Evolutionary conservation across 2,329 filamentous ascomycete species (phyloP).

Genomic region (Penicillium italicum): DNA sequence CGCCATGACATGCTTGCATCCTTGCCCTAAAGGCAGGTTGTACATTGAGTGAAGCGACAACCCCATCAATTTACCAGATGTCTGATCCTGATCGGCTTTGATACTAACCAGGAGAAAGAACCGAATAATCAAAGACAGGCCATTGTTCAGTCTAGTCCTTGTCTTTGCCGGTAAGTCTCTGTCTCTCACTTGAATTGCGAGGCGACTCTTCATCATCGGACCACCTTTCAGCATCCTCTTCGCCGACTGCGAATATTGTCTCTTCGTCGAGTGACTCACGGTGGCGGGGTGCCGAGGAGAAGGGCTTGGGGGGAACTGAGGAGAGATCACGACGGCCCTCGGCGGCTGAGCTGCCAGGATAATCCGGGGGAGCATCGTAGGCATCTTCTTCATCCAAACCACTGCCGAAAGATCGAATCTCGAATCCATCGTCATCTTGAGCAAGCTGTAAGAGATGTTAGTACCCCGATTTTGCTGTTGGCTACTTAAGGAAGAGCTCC

Average conservation of each 20-base stretch:
- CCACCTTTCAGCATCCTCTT: conserved; percentile 74
- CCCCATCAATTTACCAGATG: not conserved
- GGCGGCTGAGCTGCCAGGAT: conserved; percentile 29
- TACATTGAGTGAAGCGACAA: not conserved
- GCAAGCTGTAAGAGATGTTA: conserved; percentile 60
- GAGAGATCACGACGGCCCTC: conserved; percentile 37
- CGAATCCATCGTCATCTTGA: conserved; percentile 97
- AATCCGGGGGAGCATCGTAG: conserved; percentile 36
- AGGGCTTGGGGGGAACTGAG: conserved; percentile 49
- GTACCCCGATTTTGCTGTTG: conserved; percentile 8
- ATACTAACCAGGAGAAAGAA: not conserved
- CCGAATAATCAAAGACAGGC: not conserved
- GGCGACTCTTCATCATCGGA: conserved; percentile 61
- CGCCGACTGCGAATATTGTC: conserved; percentile 90
- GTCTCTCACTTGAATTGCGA: conserved; percentile 49
- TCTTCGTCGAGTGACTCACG: conserved; percentile 74
- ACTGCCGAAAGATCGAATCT: conserved; percentile 87
- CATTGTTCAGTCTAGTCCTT: conserved; percentile 3
- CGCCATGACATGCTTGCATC: conserved; percentile 25
- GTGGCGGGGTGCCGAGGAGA: conserved; percentile 49
- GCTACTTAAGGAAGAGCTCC: conserved; percentile 13
- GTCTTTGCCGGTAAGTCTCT: conserved; percentile 50
- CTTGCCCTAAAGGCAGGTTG: conserved; percentile 7
- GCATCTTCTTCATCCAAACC: conserved; percentile 63
- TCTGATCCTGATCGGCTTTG: not conserved